Percentiles rank a stretch among this genome's conserved stretches.
Evolutionary conservation across 805 yeast species (phyloP).

Genomic region (Wickerhamiella azymoides): DNA sequence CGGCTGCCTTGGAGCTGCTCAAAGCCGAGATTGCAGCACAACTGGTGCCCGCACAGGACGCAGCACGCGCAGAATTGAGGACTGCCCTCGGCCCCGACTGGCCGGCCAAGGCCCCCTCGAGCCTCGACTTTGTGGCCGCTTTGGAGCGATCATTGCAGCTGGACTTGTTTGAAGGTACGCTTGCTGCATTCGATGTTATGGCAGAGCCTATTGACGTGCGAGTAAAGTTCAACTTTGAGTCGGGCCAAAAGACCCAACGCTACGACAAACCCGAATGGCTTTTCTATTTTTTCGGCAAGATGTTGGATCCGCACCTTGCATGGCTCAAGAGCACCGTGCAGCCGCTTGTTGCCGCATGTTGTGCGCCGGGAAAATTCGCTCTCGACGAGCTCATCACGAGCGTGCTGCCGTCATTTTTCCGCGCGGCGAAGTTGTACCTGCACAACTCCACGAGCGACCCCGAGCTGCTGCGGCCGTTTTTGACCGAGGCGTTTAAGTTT

Average conservation of each 20-base stretch:
- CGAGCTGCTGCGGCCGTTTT: constrained; percentile 41
- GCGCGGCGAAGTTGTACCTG: constrained; percentile 11
- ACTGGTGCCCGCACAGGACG: neutral
- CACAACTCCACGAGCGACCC: constrained; percentile 25
- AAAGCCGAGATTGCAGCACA: neutral
- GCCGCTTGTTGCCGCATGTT: constrained; percentile 12
- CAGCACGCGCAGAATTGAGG: neutral
- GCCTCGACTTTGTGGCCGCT: constrained; percentile 1
- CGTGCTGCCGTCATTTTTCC: constrained; percentile 26
- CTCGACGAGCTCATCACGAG: constrained; percentile 34
- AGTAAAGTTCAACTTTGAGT: constrained; percentile 48
- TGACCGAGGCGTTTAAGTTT: constrained; percentile 43
- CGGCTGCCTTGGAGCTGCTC: neutral
- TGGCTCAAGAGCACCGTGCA: constrained; percentile 21
- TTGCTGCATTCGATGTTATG: constrained; percentile 33
- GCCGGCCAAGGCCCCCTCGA: constrained; percentile 14
- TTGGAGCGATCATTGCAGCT: constrained; percentile 1
- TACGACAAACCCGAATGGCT: constrained; percentile 64
- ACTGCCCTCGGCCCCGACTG: constrained; percentile 9
- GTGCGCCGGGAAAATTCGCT: constrained; percentile 20
- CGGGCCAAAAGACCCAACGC: constrained; percentile 44
- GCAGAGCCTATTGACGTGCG: constrained; percentile 34
- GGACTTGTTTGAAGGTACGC: constrained; percentile 1
- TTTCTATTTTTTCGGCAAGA: constrained; percentile 31
- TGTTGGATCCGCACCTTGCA: constrained; percentile 23